Evolutionary conservation across 1,284 basidiomycete species (phyloP).

Genomic region (Leccinum fuscescens): DNA sequence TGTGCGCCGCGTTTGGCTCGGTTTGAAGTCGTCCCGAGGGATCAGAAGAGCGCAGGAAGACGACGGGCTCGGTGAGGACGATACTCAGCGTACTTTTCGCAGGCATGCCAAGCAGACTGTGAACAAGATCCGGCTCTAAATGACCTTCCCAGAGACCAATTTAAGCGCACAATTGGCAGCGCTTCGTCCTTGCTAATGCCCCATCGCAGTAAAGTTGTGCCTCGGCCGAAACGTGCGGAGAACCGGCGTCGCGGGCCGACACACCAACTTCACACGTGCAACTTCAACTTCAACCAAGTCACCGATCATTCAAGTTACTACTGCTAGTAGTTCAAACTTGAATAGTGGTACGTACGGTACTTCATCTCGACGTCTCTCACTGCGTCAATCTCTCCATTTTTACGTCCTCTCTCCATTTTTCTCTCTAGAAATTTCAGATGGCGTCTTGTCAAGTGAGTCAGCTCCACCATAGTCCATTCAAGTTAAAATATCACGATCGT

Average conservation of each 20-base stretch:
- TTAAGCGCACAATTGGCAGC: not conserved
- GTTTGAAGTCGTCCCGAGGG: slow-evolving; percentile 30
- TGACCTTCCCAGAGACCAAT: not conserved
- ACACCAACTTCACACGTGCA: too few species aligned
- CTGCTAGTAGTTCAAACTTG: not conserved
- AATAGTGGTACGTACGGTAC: too few species aligned
- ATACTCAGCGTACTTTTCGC: slow-evolving; percentile 50
- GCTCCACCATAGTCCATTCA: too few species aligned
- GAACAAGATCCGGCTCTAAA: not conserved
- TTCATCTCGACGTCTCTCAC: not conserved
- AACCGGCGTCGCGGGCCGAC: too few species aligned
- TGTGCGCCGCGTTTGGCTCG: slow-evolving; percentile 46
- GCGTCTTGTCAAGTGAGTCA: not conserved
- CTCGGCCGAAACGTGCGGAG: too few species aligned
- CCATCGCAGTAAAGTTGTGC: not conserved
- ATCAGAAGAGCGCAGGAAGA: slow-evolving; percentile 65
- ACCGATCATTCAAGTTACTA: not conserved
- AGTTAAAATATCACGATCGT: not conserved
- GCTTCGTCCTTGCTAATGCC: too few species aligned
- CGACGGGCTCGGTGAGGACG: slow-evolving; percentile 79
- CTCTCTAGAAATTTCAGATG: not conserved
- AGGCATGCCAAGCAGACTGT: slow-evolving; percentile 11
- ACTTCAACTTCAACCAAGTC: too few species aligned
- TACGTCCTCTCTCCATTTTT: not conserved
- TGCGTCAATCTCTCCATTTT: not conserved